Evolutionary conservation across 148 eudicot species (phyloP).

Genomic region (Fagopyrum esculentum): DNA sequence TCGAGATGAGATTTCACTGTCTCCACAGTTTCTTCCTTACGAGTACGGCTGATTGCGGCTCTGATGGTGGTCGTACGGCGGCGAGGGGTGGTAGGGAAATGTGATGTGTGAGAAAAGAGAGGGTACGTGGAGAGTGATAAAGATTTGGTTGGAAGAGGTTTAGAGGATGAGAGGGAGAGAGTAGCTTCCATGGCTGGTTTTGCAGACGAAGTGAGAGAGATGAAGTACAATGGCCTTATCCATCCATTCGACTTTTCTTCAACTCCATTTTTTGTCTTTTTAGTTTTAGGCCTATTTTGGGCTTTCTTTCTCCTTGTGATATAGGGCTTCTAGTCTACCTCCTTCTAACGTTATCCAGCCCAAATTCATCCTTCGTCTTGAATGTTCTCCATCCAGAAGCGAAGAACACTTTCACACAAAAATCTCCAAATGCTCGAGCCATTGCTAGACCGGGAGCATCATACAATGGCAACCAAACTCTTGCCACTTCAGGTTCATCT

Average conservation of each 20-base stretch:
- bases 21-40: conserved; percentile 75
- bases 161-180: conserved; percentile 40
- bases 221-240: neutral
- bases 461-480: conserved; percentile 96
- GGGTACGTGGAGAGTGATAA: conserved; percentile 35
- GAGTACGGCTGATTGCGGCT: conserved; percentile 71
- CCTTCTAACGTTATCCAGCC: too few relatives aligned
- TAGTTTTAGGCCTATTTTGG: too few relatives aligned
- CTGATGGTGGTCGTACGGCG: conserved; percentile 24
- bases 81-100: conserved; percentile 15
- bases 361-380: too few relatives aligned
- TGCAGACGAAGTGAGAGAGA: conserved; percentile 2
- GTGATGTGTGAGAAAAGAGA: conserved; percentile 23
- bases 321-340: too few relatives aligned
- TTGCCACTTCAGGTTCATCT: conserved; percentile 95
- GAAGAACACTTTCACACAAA: conserved; percentile 56
- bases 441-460: conserved; percentile 99
- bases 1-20: conserved; percentile 61
- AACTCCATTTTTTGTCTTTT: too few relatives aligned
- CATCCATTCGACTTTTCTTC: neutral
- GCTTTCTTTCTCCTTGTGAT: too few relatives aligned
- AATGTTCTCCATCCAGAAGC: too few relatives aligned
- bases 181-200: conserved; percentile 40
- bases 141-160: conserved; percentile 30
- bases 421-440: conserved; percentile 99